Evolutionary conservation across 2,329 filamentous ascomycete genomes (phyloP).

Genomic region (Apiospora malaysiana): DNA sequence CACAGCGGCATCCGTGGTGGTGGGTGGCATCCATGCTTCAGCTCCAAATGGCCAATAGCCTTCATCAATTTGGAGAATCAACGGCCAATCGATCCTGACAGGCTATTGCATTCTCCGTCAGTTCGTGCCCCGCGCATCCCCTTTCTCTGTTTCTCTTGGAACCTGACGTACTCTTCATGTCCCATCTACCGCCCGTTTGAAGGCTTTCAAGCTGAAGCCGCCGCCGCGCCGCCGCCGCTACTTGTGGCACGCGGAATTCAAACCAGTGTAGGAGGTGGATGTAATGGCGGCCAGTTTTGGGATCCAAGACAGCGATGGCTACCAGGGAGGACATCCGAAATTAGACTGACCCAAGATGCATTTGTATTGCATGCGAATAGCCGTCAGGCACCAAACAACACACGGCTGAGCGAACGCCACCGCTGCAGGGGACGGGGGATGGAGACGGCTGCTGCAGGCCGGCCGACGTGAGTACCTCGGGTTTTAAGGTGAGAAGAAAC

Average conservation of each 20-base stretch:
- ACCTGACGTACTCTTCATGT: neutral
- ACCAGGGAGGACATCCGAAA: conserved; percentile 16
- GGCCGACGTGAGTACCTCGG: neutral
- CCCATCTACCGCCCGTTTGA: neutral
- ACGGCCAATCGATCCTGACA: neutral
- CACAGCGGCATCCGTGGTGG: neutral
- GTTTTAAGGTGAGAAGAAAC: neutral
- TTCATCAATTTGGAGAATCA: neutral
- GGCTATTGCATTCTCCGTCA: neutral
- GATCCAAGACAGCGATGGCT: conserved; percentile 19
- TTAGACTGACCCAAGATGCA: conserved; percentile 7
- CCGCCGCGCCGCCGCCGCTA: neutral
- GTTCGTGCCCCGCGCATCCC: neutral
- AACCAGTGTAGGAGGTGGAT: no score
- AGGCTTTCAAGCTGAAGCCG: neutral
- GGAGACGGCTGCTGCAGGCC: neutral
- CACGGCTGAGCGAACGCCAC: conserved; percentile 6
- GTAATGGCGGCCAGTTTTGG: conserved; percentile 15
- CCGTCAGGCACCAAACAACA: neutral
- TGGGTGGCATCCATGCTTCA: neutral
- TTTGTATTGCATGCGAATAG: conserved; percentile 5
- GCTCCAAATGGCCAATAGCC: neutral
- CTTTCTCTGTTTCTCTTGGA: neutral
- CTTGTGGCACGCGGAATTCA: neutral
- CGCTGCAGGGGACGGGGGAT: neutral